Base-by-base conservation (phyloP, 305 asterid genomes). In the Coffea humblotiana region DNA sequence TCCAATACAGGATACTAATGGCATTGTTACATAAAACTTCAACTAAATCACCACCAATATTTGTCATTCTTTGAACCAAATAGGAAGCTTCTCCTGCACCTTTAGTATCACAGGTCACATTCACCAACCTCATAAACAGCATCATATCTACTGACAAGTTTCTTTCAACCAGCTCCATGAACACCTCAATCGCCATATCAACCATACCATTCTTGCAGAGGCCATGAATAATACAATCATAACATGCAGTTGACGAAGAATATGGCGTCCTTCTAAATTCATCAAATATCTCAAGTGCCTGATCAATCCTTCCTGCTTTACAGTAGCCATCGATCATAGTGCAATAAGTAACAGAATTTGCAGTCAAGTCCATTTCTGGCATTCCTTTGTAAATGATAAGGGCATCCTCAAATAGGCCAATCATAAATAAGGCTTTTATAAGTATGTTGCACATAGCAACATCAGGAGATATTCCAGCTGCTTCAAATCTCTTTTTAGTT, bases 321-420 rank as follows among this genome's bases (percentile, higher is more conserved):
- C 91, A 90, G 83, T 87, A 92, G 51, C 97, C 98, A 71, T 92
- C 86, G 71, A 93, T 89, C 89, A 95, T 84, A 64, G 92, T 86
- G 83, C 74, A 79, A 78, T 88, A 93, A 12, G 94, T 90, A 78
- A 87, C 78, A 77, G 81, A 84, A 81, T 91, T 87, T n/a, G 92
- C 86, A 32, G 80, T 82, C 82, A 93, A 75, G 84, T 81, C 86
- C 89, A 84, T 84, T 49, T 85, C 84, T 12, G 85, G 88, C 87
- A 93, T 80, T 78, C 85, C 85, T 74, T 87, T 80, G 85, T 87
- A 92, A 60, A 92, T 82, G 66, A 82, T 80, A 77, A 73, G 78
- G 79, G 91, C 98, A 80, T 95, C 95, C 83, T 91, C 99, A 63
- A 91, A 91, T 86, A 88, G 86, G 14, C 98, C 98, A 71, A 92